Conservation (phyloP, 768 basidiomycete species). For the Imleria badia region DNA sequence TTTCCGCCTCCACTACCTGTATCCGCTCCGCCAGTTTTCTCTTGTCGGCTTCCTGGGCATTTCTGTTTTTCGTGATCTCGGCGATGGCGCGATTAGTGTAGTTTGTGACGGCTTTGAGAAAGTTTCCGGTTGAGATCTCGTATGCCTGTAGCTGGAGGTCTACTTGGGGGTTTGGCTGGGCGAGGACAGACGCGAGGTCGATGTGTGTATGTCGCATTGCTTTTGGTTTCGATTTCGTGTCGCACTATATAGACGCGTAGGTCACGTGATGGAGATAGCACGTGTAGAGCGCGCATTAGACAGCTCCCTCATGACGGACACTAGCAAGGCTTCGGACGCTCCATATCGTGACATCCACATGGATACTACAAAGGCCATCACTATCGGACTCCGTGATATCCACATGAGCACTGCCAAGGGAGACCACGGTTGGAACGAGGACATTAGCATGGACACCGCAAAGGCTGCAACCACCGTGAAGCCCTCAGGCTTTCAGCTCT, state of each 20-base stretch:
- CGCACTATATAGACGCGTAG: slow-evolving; percentile 2
- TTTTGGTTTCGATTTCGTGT: not conserved
- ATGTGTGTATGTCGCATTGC: slow-evolving; percentile 46
- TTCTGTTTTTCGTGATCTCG: slow-evolving; percentile 66
- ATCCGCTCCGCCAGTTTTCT: slow-evolving; percentile 62
- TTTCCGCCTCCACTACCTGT: slow-evolving; percentile 65
- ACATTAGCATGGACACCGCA: slow-evolving; percentile 62
- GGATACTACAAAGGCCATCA: slow-evolving; percentile 71
- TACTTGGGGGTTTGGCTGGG: slow-evolving; percentile 55
- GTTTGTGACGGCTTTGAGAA: slow-evolving; percentile 66
- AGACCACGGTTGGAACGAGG: slow-evolving; percentile 42
- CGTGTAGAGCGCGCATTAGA: slow-evolving; percentile 7
- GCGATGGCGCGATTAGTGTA: slow-evolving; percentile 73
- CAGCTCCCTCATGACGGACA: slow-evolving; percentile 13
- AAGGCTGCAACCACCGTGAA: slow-evolving; percentile 48
- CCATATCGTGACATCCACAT: slow-evolving; percentile 65
- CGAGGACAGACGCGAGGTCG: slow-evolving; percentile 58
- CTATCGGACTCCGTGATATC: slow-evolving; percentile 47
- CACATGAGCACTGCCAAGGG: slow-evolving; percentile 67
- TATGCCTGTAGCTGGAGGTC: slow-evolving; percentile 62
- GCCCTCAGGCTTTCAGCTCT: slow-evolving; percentile 55
- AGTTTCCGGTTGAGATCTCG: slow-evolving; percentile 67
- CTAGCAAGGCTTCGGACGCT: slow-evolving; percentile 15
- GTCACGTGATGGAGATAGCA: slow-evolving; percentile 25
- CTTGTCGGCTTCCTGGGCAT: slow-evolving; percentile 58